These are phyloP conservation scores for Moelleriella libera DNA, from an alignment of 2,329 filamentous ascomycete genomes.

Conservation along the genomic window DNA sequence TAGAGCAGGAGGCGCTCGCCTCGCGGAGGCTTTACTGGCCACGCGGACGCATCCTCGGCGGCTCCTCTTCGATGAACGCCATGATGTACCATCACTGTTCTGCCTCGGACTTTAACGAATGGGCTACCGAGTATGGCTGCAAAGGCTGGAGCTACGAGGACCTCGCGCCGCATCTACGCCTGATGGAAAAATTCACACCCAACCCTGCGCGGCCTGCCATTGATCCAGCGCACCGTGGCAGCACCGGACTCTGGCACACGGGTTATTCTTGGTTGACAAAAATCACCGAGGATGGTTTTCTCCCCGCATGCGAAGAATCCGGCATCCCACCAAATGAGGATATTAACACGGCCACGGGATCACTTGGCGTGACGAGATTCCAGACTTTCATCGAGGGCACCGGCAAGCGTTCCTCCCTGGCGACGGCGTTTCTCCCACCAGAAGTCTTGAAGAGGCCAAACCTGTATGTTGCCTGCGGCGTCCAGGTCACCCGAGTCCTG, in stretches of 20 bases:
- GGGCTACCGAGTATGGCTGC: conserved; percentile 7
- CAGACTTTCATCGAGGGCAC: conserved; percentile 8
- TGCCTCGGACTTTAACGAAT: conserved; percentile 9
- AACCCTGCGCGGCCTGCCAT: conserved; percentile 7
- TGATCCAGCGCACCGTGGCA: conserved; percentile 4
- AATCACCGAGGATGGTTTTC: conserved; percentile 7
- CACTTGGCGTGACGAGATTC: conserved; percentile 6
- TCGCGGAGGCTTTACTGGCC: conserved; percentile 10
- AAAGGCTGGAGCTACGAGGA: conserved; percentile 8
- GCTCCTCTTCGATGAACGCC: conserved; percentile 10
- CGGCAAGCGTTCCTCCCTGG: conserved; percentile 8
- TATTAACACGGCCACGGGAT: conserved; percentile 7
- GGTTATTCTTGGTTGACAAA: conserved; percentile 6
- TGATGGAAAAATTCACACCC: conserved; percentile 9
- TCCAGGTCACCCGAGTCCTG: conserved; percentile 7
- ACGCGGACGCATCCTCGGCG: conserved; percentile 10
- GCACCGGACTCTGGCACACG: conserved; percentile 6
- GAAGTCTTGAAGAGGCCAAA: conserved; percentile 6
- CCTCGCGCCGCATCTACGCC: conserved; percentile 7
- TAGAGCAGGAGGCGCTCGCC: conserved; percentile 8
- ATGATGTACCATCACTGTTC: conserved; percentile 11
- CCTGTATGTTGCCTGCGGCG: conserved; percentile 7
- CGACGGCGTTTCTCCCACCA: conserved; percentile 7
- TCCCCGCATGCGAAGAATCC: conserved; percentile 5
- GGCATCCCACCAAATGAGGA: conserved; percentile 5